Base-by-base conservation (phyloP, 2,329 filamentous ascomycete genomes). In the Neofusicoccum laricinum region DNA sequence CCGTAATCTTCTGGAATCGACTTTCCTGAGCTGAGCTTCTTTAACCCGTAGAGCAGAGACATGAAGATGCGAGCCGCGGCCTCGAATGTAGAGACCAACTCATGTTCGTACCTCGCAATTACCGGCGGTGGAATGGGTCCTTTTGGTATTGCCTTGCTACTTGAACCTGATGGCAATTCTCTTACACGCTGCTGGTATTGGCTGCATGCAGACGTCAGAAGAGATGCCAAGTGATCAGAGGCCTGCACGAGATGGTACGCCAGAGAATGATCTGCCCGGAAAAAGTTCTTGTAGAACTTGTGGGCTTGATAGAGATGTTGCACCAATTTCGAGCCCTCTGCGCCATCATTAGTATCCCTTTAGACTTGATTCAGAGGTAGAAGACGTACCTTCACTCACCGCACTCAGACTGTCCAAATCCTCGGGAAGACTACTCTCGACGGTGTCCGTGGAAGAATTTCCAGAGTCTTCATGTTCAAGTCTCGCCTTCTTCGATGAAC, bases 61-160 rank as follows among this genome's bases (percentile, higher is more conserved):
- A 71, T 71, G 57, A 76, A 76, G 0, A 71, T 69, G 40, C 74
- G 69, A 4, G 73, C 71, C 45, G 70, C 73, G 14, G 71, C 68
- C 1, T 70, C 69, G 32, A 77, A 64, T 8, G 30, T 25, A 2
- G 63, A 50, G 36, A 17, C 25, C 1, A 64, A 14, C n/a, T 59
- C 53, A 21, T 50, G 40, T 12, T 64, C 36, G n/a, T 61, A 61
- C 1, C 21, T 15, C 12, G n/a, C 46, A 7, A 61, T 12, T 2
- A 51, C 53, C 4, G 63, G 53, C 11, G 7, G 36, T 1, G 53
- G 46, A 10, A 61, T 34, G 0, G 43, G 14, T 12, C 12, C 32
- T 3, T 5, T 49, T 15, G 38, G 12, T 12, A 15, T 14, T 2
- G 32, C 43, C 7, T 19, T 34, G 17, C 14, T 25, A 19, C 14